These are phyloP conservation scores for Solanum dulcamara DNA, from an alignment of 257 asterid genomes.

Conservation along the genomic window DNA sequence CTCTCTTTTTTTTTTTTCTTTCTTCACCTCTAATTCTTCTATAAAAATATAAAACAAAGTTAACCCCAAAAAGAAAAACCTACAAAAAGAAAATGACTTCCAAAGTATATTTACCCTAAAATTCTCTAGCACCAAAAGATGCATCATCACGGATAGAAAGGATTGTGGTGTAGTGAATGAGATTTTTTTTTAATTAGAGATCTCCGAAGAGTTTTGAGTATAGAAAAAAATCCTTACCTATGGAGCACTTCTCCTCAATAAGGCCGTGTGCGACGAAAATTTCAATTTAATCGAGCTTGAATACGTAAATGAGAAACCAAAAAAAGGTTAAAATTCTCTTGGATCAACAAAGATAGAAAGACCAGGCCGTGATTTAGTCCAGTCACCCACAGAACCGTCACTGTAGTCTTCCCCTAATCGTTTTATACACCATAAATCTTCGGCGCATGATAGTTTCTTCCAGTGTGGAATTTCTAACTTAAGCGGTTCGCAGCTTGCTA, in stretches of 20 bases:
- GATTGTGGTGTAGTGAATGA: no score
- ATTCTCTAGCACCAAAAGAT: no score
- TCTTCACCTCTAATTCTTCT: neutral
- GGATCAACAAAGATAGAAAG: slow-evolving; percentile 86
- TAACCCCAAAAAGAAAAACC: neutral
- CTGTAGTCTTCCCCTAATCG: slow-evolving; percentile 58
- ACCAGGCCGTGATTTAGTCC: slow-evolving; percentile 78
- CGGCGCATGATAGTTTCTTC: slow-evolving; percentile 72
- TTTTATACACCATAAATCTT: slow-evolving; percentile 85
- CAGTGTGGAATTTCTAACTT: slow-evolving; percentile 63
- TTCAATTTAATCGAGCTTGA: no score
- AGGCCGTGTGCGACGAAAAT: no score
- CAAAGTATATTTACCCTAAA: neutral
- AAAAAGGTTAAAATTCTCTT: slow-evolving; percentile 39
- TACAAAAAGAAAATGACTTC: neutral
- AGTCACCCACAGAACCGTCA: slow-evolving; percentile 72
- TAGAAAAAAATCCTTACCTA: no score
- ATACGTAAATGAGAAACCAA: no score
- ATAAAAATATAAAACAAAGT: neutral
- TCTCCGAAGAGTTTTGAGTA: no score
- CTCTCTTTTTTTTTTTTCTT: neutral
- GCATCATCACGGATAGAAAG: no score
- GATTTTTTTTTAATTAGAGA: no score
- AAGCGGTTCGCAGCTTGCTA: slow-evolving; percentile 59
- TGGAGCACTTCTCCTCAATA: no score